These are phyloP conservation scores for Ophiosphaerella herpotricha DNA, from an alignment of 2,329 filamentous ascomycete species.

Conservation along the genomic window DNA sequence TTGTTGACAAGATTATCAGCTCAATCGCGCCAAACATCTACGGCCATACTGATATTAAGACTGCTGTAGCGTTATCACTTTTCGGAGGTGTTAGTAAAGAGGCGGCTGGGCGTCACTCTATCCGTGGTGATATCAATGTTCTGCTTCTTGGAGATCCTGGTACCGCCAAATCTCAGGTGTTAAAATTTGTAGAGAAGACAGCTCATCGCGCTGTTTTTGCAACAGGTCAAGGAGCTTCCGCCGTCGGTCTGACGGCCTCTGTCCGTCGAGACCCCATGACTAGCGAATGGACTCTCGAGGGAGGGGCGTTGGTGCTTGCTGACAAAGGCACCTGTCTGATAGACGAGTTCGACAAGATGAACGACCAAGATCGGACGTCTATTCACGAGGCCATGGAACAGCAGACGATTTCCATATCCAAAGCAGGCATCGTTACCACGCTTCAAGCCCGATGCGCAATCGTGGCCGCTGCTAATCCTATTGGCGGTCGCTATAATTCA, in stretches of 20 bases:
- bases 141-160: slow-evolving; percentile 94
- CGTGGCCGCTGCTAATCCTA: slow-evolving; percentile 94
- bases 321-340: slow-evolving; percentile 95
- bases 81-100: slow-evolving; percentile 94
- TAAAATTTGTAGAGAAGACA: slow-evolving; percentile 98
- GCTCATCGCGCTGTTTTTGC: slow-evolving; percentile 96
- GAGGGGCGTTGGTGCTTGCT: slow-evolving; percentile 90
- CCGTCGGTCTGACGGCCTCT: slow-evolving; percentile 95
- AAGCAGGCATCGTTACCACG: slow-evolving; percentile 97
- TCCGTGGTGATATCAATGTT: slow-evolving; percentile 97
- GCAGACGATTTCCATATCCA: slow-evolving; percentile 98
- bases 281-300: slow-evolving; percentile 96
- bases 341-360: slow-evolving; percentile 99
- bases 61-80: slow-evolving; percentile 87
- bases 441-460: slow-evolving; percentile 95
- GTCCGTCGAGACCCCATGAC: slow-evolving; percentile 95
- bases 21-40: slow-evolving; percentile 98
- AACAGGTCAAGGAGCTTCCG: slow-evolving; percentile 94
- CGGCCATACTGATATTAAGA: slow-evolving; percentile 96
- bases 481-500: slow-evolving; percentile 94
- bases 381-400: slow-evolving; percentile 99
- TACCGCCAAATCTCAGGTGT: slow-evolving; percentile 95
- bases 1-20: slow-evolving; percentile 88
- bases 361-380: slow-evolving; percentile 95
- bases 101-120: slow-evolving; percentile 84